Evolutionary conservation across 148 eudicot species (phyloP).

Genomic region (Rhododendron mucronatum): DNA sequence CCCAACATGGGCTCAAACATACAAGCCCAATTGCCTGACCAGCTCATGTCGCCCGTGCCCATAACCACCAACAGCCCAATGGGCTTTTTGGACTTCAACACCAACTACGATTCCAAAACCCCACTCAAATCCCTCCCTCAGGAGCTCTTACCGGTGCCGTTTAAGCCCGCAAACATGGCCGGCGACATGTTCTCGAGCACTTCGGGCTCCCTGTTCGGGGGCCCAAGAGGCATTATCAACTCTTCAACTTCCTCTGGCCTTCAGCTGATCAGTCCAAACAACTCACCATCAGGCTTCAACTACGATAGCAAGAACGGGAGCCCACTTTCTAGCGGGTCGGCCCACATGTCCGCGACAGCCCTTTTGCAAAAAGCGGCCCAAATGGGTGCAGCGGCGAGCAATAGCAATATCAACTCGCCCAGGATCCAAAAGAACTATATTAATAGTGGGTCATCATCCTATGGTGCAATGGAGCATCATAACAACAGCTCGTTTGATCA

Average conservation of each 20-base stretch:
- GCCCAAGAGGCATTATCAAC: slow-evolving; percentile 26
- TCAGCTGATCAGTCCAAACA: slow-evolving; percentile 34
- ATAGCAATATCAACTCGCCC: slow-evolving; percentile 28
- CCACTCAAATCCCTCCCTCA: slow-evolving; percentile 34
- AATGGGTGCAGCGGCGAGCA: slow-evolving; percentile 51
- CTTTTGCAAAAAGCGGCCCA: slow-evolving; percentile 55
- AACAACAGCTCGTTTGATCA: slow-evolving; percentile 13
- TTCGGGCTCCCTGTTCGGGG: slow-evolving; percentile 29
- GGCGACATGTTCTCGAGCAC: slow-evolving; percentile 36
- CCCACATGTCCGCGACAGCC: slow-evolving; percentile 49
- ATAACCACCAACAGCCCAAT: slow-evolving; percentile 21
- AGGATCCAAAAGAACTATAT: slow-evolving; percentile 42
- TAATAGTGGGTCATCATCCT: slow-evolving; percentile 7
- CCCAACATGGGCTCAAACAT: slow-evolving; percentile 22
- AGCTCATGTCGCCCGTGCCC: slow-evolving; percentile 19
- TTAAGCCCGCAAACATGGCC: slow-evolving; percentile 42
- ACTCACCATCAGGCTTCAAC: slow-evolving; percentile 16
- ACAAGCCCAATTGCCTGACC: slow-evolving; percentile 30
- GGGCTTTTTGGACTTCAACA: slow-evolving; percentile 32
- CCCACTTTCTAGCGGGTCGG: slow-evolving; percentile 19
- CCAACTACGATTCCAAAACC: slow-evolving; percentile 27
- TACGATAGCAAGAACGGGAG: slow-evolving; percentile 24
- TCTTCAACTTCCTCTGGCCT: slow-evolving; percentile 34
- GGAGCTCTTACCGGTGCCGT: slow-evolving; percentile 35
- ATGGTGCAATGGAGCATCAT: slow-evolving; percentile 12